Base-by-base conservation (phyloP, 352 stramenopile species). In the Sclerospora graminicola region DNA sequence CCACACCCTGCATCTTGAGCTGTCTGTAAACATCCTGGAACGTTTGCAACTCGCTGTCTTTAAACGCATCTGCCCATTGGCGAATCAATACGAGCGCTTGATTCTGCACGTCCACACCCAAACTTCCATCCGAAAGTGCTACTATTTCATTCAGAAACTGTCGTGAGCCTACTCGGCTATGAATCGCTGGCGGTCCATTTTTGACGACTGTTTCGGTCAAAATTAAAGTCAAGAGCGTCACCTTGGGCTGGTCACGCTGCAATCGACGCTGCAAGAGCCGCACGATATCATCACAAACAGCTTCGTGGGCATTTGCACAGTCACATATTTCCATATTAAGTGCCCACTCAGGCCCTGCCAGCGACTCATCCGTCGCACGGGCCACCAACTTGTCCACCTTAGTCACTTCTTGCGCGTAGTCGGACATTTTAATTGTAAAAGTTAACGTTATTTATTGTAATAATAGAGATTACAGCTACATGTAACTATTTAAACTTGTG, bases 1-100 rank as follows among this genome's bases (percentile, higher is more conserved):
- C 56, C 1, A 85, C 61, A 20, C 76, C 75, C 41, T 83, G 72
- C 50, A 84, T 56, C 58, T 89, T 83, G 7, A 92, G 65, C 56
- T 87, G 76, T 15, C 63, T 56, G 45, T 89, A 89, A 14, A 72
- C 69, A 50, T 92, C 75, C 30, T 88, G 73, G 41, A 92, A 89
- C 1, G 67, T 57, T 11, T 64, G 58, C 9, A 84, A 47, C 6
- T 64, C 47, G 15, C 57, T 48, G 41, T 61, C 56, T 3, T 65
- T 38, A 45, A 87, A 92, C 9, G 74, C 75, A 26, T 81, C 75
- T 0, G 76, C 75, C 81, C 81, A 92, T 35, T 92, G 78, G 46
- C 80, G 79, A 54, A 92, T 88, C 47, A 92, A 49, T 42, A 79
- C 46, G 24, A 87, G 50, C 28, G 81, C 63, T 46, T 85, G 73